Evolutionary conservation across 2,329 filamentous ascomycete genomes (phyloP).

Genomic region (Colletotrichum camelliae): DNA sequence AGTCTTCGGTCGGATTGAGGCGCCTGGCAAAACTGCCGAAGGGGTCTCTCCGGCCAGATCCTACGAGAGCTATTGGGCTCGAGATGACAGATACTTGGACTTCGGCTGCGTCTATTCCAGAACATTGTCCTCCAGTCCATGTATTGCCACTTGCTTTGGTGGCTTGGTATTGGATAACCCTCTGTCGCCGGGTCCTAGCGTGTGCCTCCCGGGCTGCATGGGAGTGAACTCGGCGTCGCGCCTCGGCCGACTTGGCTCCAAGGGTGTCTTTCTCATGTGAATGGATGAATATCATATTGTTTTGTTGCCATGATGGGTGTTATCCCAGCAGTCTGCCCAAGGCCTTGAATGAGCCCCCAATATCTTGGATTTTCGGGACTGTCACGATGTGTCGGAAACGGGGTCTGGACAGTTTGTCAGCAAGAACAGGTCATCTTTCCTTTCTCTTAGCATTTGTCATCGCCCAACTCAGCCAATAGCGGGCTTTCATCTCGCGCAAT

Average conservation of each 20-base stretch:
- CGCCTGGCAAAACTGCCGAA: not conserved
- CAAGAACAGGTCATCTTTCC: not conserved
- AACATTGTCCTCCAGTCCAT: not conserved
- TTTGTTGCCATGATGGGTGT: not conserved
- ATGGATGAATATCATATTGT: not conserved
- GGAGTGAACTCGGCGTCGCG: not conserved
- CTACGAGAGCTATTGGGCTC: not conserved
- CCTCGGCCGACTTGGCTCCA: not conserved
- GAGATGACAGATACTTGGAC: not conserved
- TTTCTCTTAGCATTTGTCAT: not conserved
- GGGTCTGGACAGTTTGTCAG: not conserved
- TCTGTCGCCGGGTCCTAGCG: not conserved
- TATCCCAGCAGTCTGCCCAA: rapidly evolving
- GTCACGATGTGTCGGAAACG: not conserved
- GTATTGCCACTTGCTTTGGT: not conserved
- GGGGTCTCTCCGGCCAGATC: not conserved
- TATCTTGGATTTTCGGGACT: not conserved
- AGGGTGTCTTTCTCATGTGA: not conserved
- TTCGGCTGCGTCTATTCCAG: not conserved
- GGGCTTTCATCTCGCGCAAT: not conserved
- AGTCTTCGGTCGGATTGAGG: not conserved
- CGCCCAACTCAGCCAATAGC: not conserved
- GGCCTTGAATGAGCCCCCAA: not conserved
- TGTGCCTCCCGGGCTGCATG: not conserved
- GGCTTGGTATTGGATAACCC: not conserved